phyloP scores from a whole-genome alignment of 2,329 filamentous ascomycete genomes.

The Lasiodiplodia gonubiensis region DNA sequence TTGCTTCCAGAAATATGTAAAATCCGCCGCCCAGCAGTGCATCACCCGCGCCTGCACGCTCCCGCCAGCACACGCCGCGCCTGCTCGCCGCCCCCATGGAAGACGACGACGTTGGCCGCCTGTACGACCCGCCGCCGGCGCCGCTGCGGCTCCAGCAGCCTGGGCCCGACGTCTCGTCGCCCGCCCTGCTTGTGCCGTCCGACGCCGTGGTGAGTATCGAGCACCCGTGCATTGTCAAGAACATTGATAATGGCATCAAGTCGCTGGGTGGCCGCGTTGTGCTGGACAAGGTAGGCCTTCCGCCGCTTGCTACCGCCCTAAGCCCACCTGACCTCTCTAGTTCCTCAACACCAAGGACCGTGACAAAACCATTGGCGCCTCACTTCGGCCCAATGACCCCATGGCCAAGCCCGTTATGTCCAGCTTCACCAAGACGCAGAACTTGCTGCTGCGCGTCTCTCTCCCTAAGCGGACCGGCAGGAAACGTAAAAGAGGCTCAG shows the following conservation, averaged over 20 bases:
- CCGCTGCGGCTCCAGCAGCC: background rate
- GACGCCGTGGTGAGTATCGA: constrained; percentile 66
- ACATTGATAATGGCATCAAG: constrained; percentile 67
- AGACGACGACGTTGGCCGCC: constrained; percentile 16
- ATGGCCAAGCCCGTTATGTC: constrained; percentile 80
- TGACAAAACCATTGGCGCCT: constrained; percentile 66
- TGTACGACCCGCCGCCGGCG: constrained; percentile 15
- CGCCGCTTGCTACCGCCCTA: background rate
- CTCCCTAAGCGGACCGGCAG: constrained; percentile 86
- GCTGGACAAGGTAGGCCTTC: constrained; percentile 57
- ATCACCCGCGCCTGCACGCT: constrained; percentile 20
- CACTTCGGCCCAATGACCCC: constrained; percentile 78
- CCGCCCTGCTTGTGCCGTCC: constrained; percentile 58
- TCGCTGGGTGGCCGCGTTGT: constrained; percentile 65
- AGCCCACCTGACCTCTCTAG: constrained; percentile 10
- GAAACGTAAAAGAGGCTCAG: constrained; percentile 80
- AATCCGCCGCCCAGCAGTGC: background rate
- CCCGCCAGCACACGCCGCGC: background rate
- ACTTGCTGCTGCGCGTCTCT: constrained; percentile 83
- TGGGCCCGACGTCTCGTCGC: constrained; percentile 33
- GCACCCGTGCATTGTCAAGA: constrained; percentile 69
- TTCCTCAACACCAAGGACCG: constrained; percentile 28
- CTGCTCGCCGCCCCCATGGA: constrained; percentile 15
- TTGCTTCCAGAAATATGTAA: constrained; percentile 22
- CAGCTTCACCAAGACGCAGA: constrained; percentile 75